Evolutionary conservation across 305 asterid genomes (phyloP).

Genomic region (Fraxinus sp.): DNA sequence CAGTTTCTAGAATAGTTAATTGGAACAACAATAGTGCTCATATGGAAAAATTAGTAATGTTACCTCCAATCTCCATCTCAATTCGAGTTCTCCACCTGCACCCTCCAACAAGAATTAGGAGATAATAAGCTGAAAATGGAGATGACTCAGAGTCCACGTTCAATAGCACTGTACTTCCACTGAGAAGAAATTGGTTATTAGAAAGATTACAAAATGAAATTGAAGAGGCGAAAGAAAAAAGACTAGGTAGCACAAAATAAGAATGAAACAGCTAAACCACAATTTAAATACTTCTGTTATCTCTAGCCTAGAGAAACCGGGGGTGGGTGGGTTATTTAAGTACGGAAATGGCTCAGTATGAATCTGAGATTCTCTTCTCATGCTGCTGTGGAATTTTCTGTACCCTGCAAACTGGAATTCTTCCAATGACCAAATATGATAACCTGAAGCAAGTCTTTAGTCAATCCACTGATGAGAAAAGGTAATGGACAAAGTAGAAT

Average conservation of each 20-base stretch:
- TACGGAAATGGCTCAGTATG: neutral
- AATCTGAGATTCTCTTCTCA: constrained; percentile 20
- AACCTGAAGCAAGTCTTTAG: constrained; percentile 23
- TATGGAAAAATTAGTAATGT: neutral
- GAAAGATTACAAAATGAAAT: constrained; percentile 20
- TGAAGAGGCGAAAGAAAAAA: neutral
- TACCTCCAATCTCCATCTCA: neutral
- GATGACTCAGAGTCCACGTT: neutral
- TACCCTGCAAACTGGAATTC: neutral
- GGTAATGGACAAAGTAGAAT: constrained; percentile 68
- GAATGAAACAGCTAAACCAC: constrained; percentile 26
- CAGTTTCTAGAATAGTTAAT: neutral
- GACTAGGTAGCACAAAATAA: constrained; percentile 6
- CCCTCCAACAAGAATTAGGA: neutral
- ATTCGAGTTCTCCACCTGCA: neutral
- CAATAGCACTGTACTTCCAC: neutral
- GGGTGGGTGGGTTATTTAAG: neutral
- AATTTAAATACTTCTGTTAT: constrained; percentile 24
- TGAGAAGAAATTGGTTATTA: neutral
- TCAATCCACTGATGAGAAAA: constrained; percentile 78
- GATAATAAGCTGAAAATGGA: neutral
- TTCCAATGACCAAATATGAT: constrained; percentile 13
- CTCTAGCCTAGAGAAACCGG: constrained; percentile 7
- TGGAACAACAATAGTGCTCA: neutral
- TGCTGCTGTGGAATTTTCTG: constrained; percentile 24